Evolutionary conservation across 2,329 filamentous ascomycete species (phyloP), one percentile per base, ranked within the genome.

Genomic region (Fusarium lateritium): DNA sequence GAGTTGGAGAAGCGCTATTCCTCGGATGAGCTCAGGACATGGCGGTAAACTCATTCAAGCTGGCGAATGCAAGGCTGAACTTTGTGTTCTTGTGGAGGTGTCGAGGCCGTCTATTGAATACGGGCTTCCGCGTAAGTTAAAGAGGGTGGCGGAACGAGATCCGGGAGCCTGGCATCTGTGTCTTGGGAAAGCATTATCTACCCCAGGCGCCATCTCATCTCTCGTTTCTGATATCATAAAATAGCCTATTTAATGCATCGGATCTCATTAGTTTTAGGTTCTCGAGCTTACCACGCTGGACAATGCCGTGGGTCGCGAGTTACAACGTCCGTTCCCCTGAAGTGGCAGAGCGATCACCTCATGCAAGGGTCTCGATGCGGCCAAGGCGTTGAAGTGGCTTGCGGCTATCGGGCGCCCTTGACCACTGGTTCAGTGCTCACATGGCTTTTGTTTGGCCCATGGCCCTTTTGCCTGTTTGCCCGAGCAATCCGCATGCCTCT

Each of bases 21-120:
- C 53, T 15, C 46, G 36, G 36, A 33, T 56, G 49, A 47, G 42
- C 8, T 7, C 28, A 33, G 34, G 38, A 43, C 50, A 47, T 46
- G 63, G 56, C 52, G 46, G 47, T 31, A 39, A 24, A 26, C 52
- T 50, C 33, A 22, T n/a, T 28, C 24, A 19, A 53, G 47, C n/a
- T 52, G 60, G 65, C 44, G 40, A 69, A 67, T 70, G 56, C 45
- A 47, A 24, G 66, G 66, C 66, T 69, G 66, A 69, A 69, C 66
- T 61, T 33, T 63, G 45, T 55, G 31, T 22, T 59, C 38, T 45
- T 50, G 45, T 50, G 44, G 43, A 49, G 28, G 49, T 53, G 46
- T 58, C 56, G 36, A 57, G 56, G 39, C 66, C 36, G 6, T 21
- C 26, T 10, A 8, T 28, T 11, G 7, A 4, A 49, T 19, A 40